Evolutionary conservation across 805 yeast species (phyloP), one percentile per base, ranked within the genome.

Genomic region (Monosporozyma yasuniensis): DNA sequence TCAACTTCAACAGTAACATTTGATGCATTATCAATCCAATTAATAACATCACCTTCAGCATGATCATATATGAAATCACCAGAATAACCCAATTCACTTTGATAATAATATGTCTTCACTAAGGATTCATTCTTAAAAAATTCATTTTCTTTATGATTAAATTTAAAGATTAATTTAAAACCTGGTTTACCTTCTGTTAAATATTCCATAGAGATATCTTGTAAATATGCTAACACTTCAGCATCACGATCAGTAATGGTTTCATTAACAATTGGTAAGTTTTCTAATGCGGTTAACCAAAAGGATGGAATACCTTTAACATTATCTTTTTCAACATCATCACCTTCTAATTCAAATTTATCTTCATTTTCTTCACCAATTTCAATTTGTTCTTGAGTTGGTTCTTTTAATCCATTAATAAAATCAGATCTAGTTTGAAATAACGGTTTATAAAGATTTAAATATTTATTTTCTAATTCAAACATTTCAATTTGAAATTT

Each of bases 61-160:
- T 87, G 96, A 70, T 91, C 97, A 69, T 91, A 93, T 58, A 93
- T 89, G 67, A 87, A 91, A 68, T 93, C 99, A 30, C 99, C 97
- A 28, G 90, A 83, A 69, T 88, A 87, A 21, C 96, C 96, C 58
- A 89, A 76, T 70, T 91, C 96, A 53, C 87, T 88, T 71, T 88
- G 96, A 72, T 93, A 93, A 72, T 80, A 90, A 70, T 93, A 93
- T 7, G 95, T 83, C 75, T 93, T 93, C 54, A 84, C 76, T 60
- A 93, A 77, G 49, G 72, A 71, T 57, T 72, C 75, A 71, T 91
- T 87, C 54, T 80, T 72, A 73, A 93, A 89, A 67, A 74, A 88
- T 32, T 83, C 83, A 69, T 90, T 90, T 47, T 73, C 73, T 9
- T 41, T 23, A 54, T 73, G 75, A 48, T 70, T 72, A 68, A 93